Percentiles rank a stretch among this genome's conserved stretches.
These are phyloP conservation scores for Coleophoma eucalyptorum DNA, from an alignment of 2,329 filamentous ascomycete genomes.

Conservation along the genomic window DNA sequence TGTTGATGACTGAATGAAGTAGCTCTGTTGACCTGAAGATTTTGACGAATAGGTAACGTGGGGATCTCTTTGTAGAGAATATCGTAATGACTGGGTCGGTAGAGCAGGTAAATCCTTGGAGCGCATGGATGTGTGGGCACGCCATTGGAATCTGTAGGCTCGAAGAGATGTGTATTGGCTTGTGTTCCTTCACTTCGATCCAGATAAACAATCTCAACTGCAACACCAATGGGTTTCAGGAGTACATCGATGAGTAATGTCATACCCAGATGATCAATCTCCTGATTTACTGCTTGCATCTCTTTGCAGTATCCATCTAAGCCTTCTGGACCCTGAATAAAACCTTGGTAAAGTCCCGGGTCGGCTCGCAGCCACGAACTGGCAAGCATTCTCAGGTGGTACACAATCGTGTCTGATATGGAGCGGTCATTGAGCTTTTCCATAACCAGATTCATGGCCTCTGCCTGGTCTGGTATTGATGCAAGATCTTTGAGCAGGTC, in stretches of 20 bases:
- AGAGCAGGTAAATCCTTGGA: constrained; percentile 55
- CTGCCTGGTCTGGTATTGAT: constrained; percentile 41
- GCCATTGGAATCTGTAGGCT: constrained; percentile 35
- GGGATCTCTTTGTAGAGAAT: constrained; percentile 69
- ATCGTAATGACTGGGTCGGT: constrained; percentile 85
- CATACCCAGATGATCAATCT: constrained; percentile 90
- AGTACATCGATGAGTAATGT: constrained; percentile 73
- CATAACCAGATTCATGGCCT: constrained; percentile 50
- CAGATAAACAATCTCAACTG: constrained; percentile 85
- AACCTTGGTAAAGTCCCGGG: constrained; percentile 65
- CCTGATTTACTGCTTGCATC: constrained; percentile 67
- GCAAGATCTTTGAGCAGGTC: constrained; percentile 63
- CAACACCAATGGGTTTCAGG: constrained; percentile 73
- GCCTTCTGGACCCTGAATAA: constrained; percentile 54
- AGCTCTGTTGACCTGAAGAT: constrained; percentile 51
- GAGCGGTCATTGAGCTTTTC: constrained; percentile 72
- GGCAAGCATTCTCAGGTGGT: constrained; percentile 78
- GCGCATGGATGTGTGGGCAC: constrained; percentile 31
- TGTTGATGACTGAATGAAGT: constrained; percentile 42
- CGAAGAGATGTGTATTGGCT: constrained; percentile 55
- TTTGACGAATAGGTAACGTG: constrained; percentile 15
- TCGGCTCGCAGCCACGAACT: constrained; percentile 81
- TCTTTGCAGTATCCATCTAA: constrained; percentile 67
- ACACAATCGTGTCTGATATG: constrained; percentile 73
- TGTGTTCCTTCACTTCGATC: constrained; percentile 77